Evolutionary conservation across 1,284 basidiomycete genomes (phyloP).

Genomic region (Tremellales sp.): DNA sequence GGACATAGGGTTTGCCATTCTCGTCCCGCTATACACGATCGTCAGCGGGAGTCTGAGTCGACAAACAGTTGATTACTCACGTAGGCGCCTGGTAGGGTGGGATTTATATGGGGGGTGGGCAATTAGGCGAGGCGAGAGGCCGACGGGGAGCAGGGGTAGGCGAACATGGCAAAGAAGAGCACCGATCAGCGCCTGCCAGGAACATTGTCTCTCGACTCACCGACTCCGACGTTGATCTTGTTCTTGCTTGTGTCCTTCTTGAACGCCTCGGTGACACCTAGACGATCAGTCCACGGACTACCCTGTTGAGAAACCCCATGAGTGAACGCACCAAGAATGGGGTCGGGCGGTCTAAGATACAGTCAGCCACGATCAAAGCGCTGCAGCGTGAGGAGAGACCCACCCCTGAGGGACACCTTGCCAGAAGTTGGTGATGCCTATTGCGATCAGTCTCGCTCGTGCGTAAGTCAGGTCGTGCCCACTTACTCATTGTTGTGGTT

Average conservation of each 20-base stretch:
- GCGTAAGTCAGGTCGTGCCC: too few relatives aligned
- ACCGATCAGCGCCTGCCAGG: too few relatives aligned
- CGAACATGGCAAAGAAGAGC: not conserved
- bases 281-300: not conserved
- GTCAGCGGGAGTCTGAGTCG: conserved; percentile 12
- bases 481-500: too few relatives aligned
- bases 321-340: conserved; percentile 27
- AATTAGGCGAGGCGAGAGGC: not conserved
- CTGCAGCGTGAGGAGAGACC: conserved; percentile 4
- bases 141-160: not conserved
- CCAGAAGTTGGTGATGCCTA: conserved; percentile 33
- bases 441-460: too few relatives aligned
- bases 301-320: not conserved
- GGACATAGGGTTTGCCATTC: conserved; percentile 91
- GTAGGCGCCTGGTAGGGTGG: conserved; percentile 25
- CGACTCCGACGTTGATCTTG: conserved; percentile 95
- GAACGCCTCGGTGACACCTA: conserved; percentile 35
- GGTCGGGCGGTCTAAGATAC: conserved; percentile 23
- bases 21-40: conserved; percentile 86
- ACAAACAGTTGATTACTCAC: conserved; percentile 17
- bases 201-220: conserved; percentile 54
- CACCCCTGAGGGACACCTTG: conserved; percentile 28
- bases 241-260: conserved; percentile 81
- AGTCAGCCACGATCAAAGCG: not conserved
- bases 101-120: not conserved